Evolutionary conservation across 1,284 basidiomycete species (phyloP).

Genomic region (Naganishia sp.): DNA sequence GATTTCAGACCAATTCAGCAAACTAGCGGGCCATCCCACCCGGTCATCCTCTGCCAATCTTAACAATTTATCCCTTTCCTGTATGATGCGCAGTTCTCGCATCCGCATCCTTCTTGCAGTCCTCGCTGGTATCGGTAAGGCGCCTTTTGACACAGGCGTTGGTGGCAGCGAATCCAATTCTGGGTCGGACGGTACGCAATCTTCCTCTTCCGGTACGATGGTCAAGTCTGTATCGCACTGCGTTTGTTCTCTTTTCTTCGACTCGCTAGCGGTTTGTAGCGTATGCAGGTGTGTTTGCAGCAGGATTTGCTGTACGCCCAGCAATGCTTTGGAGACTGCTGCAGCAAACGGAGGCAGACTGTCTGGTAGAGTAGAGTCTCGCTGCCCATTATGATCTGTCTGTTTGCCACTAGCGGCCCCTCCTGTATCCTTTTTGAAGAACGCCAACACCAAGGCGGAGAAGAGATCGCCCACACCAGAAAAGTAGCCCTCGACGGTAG

Average conservation of each 20-base stretch:
- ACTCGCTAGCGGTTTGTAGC: conserved; percentile 44
- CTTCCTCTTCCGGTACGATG: conserved; percentile 21
- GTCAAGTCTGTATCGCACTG: conserved; percentile 34
- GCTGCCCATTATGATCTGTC: conserved; percentile 33
- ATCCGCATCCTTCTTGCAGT: conserved; percentile 71
- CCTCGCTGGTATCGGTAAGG: conserved; percentile 57
- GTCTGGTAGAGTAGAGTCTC: conserved; percentile 6
- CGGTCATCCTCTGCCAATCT: conserved; percentile 40
- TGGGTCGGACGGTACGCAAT: conserved; percentile 45
- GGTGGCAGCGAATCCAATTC: conserved; percentile 38
- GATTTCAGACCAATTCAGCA: conserved; percentile 42
- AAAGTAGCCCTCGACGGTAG: conserved; percentile 86
- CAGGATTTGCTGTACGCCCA: conserved; percentile 83
- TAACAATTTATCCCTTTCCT: conserved; percentile 65
- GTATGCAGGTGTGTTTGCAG: conserved; percentile 64
- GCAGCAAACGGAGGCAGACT: conserved; percentile 56
- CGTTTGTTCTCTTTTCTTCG: conserved; percentile 55
- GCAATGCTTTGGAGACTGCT: conserved; percentile 70
- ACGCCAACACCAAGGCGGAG: conserved; percentile 84
- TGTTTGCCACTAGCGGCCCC: neutral
- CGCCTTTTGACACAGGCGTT: conserved; percentile 25
- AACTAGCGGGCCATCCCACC: conserved; percentile 44
- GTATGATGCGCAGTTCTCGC: conserved; percentile 77
- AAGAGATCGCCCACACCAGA: conserved; percentile 97
- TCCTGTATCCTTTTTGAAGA: conserved; percentile 57